Base-by-base conservation (phyloP, 495 filamentous ascomycete species). In the Neurospora sp. region DNA sequence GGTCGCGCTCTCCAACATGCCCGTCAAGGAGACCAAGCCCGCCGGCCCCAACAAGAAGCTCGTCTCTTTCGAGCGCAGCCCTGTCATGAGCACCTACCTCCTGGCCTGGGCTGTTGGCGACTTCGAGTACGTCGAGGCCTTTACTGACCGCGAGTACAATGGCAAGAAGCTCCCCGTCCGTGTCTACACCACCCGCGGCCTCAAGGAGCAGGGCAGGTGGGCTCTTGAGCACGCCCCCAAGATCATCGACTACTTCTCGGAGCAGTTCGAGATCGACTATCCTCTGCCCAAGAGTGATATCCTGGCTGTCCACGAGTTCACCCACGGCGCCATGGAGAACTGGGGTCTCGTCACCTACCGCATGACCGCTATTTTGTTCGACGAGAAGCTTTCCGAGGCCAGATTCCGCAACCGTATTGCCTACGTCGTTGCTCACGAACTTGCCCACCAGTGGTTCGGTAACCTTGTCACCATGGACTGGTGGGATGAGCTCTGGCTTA, bases 381-480 rank as follows among this genome's bases (percentile, higher is more conserved):
- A 99, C 78, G 93, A 96, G 82, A 90, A 93, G 75, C 91, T 91
- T 70, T 97, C 94, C 1, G 95, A 96, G 80, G 89, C 92, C 40
- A 88, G 89, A 31, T 97, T 93, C 81, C 94, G 92, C 79, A 96
- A 96, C 79, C 86, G 94, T 42, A 92, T 99, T 71, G 95, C 94
- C 24, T 97, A 99, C 75, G 94, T 98, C 39, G 94, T 98, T 24
- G 92, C 93, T 7, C 94, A 97, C 81, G 94, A 99, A 79, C 85
- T 99, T 66, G 96, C 96, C 38, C 96, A 99, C 81, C 96, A 98
- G 84, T 99, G 96, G 96, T 99, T 98, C 78, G 96, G 96, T 39
- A 97, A 99, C 79, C 88, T 98, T 21, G 96, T 98, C 28, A 93
- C 91, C 19, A 93, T 93, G 91, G 89, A 90, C 75, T 90, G 88